Base-by-base conservation (phyloP, 2,329 filamentous ascomycete genomes). In the Drechslerella dactyloides region DNA sequence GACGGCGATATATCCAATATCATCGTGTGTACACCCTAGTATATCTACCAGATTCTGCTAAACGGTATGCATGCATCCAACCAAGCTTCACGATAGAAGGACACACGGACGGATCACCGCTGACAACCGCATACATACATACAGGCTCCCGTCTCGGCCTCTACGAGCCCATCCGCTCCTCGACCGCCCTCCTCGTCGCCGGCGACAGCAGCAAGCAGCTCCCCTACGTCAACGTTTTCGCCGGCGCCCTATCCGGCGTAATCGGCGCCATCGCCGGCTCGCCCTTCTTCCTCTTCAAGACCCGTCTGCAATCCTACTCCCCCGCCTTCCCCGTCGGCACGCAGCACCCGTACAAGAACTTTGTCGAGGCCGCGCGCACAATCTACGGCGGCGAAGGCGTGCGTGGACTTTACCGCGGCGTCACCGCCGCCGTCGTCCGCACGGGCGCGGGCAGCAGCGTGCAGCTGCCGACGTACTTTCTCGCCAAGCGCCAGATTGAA, bases 231-330 rank as follows among this genome's bases (percentile, higher is more conserved):
- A 99, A 99, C 82, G 91, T 99, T 83, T 89, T 97, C 79, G 90
- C 91, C 64, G 94, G 94, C 76, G 94, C 94, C 19, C 83, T 86
- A 11, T 96, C 92, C 1, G 94, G 94, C 60, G 87, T 99, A 74
- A 85, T 99, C 66, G 94, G 94, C 75, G 94, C 93, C 7, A 90
- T 90, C n/a, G 89, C 90, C 21, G 94, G 93, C 42, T 96, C 91
- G 60, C 94, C 94, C 1, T 97, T 99, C 81, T 99, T 99, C 85
- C 86, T 99, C 61, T 90, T 97, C 79, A 99, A 99, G 84, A 99
- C 94, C 1, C 87, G 94, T 48, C 84, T 99, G 66, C 94, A 99
- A 81, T 96, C 91, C 76, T 97, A 86, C 82, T 96, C 92, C 40
- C 90, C 93, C 2, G 94, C 93, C 80, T 84, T 94, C 11, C 94